Evolutionary conservation across 768 basidiomycete genomes (phyloP).

Genomic region (Tephrocybe rancida): DNA sequence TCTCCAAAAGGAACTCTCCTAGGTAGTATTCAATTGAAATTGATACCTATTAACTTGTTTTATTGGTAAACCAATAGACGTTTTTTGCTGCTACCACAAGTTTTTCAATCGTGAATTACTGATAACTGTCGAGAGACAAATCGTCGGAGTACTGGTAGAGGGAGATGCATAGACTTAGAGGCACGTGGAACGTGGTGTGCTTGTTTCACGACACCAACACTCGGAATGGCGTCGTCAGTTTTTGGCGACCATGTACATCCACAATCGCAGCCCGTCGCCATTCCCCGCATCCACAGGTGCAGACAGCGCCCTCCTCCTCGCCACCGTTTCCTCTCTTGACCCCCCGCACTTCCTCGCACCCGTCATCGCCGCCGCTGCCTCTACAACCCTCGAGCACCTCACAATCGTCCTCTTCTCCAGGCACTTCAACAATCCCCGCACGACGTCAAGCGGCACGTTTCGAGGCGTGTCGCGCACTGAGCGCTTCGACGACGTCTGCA

Average conservation of each 20-base stretch:
- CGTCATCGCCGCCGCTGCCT: slow-evolving; percentile 52
- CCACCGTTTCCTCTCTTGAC: slow-evolving; percentile 51
- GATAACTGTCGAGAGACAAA: too few relatives aligned
- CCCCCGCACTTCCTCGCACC: slow-evolving; percentile 58
- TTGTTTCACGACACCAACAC: slow-evolving; percentile 10
- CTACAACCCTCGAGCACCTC: slow-evolving; percentile 50
- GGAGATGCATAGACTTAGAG: too few relatives aligned
- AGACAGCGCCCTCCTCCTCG: slow-evolving; percentile 49
- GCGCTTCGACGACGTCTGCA: slow-evolving; percentile 70
- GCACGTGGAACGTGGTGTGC: slow-evolving; percentile 6
- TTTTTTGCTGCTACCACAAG: too few relatives aligned
- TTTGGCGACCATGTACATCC: slow-evolving; percentile 8
- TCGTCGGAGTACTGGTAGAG: neutral
- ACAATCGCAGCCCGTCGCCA: slow-evolving; percentile 16
- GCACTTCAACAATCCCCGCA: slow-evolving; percentile 46
- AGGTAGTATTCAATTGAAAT: too few relatives aligned
- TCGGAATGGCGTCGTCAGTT: slow-evolving; percentile 1
- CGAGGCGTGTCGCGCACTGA: slow-evolving; percentile 38
- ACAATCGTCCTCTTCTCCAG: slow-evolving; percentile 67
- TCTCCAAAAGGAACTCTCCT: neutral
- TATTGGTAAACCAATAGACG: too few relatives aligned
- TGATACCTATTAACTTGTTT: too few relatives aligned
- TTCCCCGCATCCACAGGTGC: slow-evolving; percentile 26
- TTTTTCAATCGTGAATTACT: too few relatives aligned
- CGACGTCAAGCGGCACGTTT: slow-evolving; percentile 16